These are phyloP conservation scores for Hypoxylon lenormandii DNA, from an alignment of 495 filamentous ascomycete genomes.

Conservation along the genomic window DNA sequence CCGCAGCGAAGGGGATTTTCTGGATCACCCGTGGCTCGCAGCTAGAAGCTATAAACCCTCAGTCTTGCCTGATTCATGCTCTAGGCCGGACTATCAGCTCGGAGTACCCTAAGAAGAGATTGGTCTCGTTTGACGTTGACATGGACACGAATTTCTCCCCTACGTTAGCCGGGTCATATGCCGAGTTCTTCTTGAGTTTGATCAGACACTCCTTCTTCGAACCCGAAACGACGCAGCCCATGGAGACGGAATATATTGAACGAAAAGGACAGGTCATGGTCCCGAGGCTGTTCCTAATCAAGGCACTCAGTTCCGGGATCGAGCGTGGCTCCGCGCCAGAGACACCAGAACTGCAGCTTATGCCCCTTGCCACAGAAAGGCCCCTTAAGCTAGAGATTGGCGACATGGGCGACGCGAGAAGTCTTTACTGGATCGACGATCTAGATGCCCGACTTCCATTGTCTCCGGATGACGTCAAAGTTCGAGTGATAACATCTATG, in stretches of 20 bases:
- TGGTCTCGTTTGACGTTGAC: conserved; percentile 46
- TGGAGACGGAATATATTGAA: conserved; percentile 49
- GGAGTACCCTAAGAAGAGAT: conserved; percentile 45
- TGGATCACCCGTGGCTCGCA: conserved; percentile 50
- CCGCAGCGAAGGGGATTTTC: conserved; percentile 33
- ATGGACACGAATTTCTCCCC: conserved; percentile 1
- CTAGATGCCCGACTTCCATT: conserved; percentile 20
- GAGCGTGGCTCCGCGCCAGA: conserved; percentile 33
- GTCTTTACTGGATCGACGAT: conserved; percentile 35
- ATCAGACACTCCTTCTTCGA: conserved; percentile 69
- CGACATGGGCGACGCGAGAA: conserved; percentile 19
- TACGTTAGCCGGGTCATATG: not conserved
- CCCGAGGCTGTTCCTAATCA: conserved; percentile 42
- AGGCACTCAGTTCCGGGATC: conserved; percentile 43
- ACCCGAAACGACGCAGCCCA: not conserved
- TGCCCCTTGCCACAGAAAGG: conserved; percentile 27
- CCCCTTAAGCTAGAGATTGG: conserved; percentile 37
- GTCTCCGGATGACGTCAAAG: conserved; percentile 19
- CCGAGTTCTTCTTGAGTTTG: conserved; percentile 61
- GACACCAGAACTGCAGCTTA: conserved; percentile 12
- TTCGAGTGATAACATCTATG: conserved; percentile 18
- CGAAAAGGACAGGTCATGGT: conserved; percentile 41
- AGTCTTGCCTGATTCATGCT: conserved; percentile 35
- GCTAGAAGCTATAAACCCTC: conserved; percentile 35
- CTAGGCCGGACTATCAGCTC: conserved; percentile 49